Percentiles rank a stretch among this genome's conserved stretches.
Evolutionary conservation across 176 grass and related monocot genomes (phyloP).

Genomic region (Metroxylon sagu): DNA sequence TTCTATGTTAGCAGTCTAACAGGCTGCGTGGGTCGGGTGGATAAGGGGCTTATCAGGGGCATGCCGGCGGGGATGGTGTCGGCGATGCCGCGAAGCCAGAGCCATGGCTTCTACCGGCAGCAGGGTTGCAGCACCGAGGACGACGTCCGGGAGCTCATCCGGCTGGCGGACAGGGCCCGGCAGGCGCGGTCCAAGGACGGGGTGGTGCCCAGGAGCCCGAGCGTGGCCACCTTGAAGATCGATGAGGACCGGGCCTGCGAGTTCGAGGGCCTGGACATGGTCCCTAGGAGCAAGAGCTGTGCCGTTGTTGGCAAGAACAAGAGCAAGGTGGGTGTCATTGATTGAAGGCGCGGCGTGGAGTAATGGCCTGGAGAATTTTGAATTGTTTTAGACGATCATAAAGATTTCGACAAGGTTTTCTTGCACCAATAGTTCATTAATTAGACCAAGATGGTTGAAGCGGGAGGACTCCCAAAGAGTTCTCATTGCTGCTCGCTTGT

Average conservation of each 20-base stretch:
- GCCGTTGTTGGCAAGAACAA: conserved; percentile 10
- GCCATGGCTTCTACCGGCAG: conserved; percentile 49
- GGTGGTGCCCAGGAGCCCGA: conserved; percentile 32
- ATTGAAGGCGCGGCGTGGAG: not conserved
- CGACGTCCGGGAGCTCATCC: conserved; percentile 42
- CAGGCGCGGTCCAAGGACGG: not conserved
- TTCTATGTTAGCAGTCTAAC: conserved; percentile 45
- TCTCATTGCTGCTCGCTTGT: too few relatives aligned
- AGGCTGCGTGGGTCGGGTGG: conserved; percentile 26
- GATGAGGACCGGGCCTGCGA: conserved; percentile 51
- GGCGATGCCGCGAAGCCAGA: conserved; percentile 32
- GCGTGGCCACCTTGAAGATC: conserved; percentile 32
- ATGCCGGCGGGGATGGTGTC: conserved; percentile 16
- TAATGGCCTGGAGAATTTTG: not conserved
- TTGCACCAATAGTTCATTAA: too few relatives aligned
- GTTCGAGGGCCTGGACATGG: conserved; percentile 26
- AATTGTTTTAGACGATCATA: too few relatives aligned
- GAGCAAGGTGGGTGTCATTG: too few relatives aligned
- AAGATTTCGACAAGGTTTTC: too few relatives aligned
- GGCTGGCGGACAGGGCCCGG: conserved; percentile 8
- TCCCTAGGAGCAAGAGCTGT: conserved; percentile 39
- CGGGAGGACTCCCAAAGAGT: too few relatives aligned
- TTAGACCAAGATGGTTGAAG: too few relatives aligned
- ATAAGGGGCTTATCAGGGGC: conserved; percentile 2
- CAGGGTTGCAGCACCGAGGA: not conserved